These are phyloP conservation scores for Juglanconis oblonga DNA, from an alignment of 2,329 filamentous ascomycete genomes.

Conservation along the genomic window DNA sequence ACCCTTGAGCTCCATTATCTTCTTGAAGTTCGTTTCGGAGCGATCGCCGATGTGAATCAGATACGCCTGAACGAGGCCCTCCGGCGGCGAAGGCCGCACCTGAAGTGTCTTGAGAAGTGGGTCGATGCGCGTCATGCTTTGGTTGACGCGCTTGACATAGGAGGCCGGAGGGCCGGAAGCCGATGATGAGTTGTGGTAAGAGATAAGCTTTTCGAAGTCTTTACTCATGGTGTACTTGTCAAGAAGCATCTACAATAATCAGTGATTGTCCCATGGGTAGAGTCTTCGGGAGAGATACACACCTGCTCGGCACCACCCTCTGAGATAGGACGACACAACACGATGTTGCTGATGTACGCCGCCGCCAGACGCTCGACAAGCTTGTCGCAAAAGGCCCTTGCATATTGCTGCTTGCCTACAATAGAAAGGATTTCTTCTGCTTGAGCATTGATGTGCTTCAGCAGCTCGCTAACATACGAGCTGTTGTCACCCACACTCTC, in stretches of 20 bases:
- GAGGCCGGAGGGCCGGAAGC: slow-evolving; percentile 47
- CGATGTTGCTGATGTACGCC: slow-evolving; percentile 78
- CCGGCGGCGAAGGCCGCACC: slow-evolving; percentile 84
- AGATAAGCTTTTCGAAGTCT: slow-evolving; percentile 69
- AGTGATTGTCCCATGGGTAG: slow-evolving; percentile 18
- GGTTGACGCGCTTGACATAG: slow-evolving; percentile 83
- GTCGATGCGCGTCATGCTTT: slow-evolving; percentile 82
- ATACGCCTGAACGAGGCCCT: slow-evolving; percentile 94
- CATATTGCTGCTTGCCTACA: slow-evolving; percentile 88
- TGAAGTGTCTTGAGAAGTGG: slow-evolving; percentile 94
- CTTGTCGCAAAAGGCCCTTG: slow-evolving; percentile 91
- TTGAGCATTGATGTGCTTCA: slow-evolving; percentile 68
- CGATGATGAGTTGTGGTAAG: slow-evolving; percentile 51
- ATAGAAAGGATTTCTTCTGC: slow-evolving; percentile 72
- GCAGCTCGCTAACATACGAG: slow-evolving; percentile 80
- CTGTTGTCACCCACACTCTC: slow-evolving; percentile 93
- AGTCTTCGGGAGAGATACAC: slow-evolving; percentile 21
- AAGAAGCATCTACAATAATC: slow-evolving; percentile 71
- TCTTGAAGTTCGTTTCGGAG: slow-evolving; percentile 91
- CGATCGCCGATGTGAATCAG: slow-evolving; percentile 94
- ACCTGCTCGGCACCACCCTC: slow-evolving; percentile 93
- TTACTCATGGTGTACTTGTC: slow-evolving; percentile 91
- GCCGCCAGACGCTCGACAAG: slow-evolving; percentile 84
- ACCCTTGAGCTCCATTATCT: slow-evolving; percentile 93
- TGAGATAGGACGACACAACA: slow-evolving; percentile 85